Evolutionary conservation across 352 stramenopile species (phyloP).

Genomic region (Phytophthora foliorum): DNA sequence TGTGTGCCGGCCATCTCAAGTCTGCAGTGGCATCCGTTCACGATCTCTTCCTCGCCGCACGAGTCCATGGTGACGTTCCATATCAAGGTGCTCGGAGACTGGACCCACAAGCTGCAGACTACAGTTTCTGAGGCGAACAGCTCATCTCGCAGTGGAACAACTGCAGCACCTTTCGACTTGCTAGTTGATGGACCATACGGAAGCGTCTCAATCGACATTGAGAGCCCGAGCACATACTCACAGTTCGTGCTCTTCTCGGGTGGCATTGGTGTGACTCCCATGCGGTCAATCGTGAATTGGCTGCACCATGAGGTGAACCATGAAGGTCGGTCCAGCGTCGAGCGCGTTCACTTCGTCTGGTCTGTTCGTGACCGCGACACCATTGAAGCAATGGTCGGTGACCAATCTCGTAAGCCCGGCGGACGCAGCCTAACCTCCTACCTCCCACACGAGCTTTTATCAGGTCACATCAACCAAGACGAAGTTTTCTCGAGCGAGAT

Average conservation of each 20-base stretch:
- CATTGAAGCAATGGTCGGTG: constrained; percentile 19
- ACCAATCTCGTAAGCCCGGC: background rate
- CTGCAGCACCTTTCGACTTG: constrained; percentile 26
- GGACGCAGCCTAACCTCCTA: no score
- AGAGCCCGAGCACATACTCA: constrained; percentile 43
- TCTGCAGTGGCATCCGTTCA: constrained; percentile 91
- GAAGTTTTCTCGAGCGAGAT: constrained; percentile 48
- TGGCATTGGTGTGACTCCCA: constrained; percentile 56
- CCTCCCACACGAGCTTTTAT: no score
- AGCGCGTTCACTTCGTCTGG: constrained; percentile 62
- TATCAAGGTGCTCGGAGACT: constrained; percentile 68
- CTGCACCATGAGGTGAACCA: constrained; percentile 33
- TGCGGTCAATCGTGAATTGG: constrained; percentile 42
- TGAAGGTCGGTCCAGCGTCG: constrained; percentile 27
- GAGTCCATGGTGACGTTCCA: constrained; percentile 75
- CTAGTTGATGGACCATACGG: constrained; percentile 50
- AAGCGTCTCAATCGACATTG: constrained; percentile 44
- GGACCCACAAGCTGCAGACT: constrained; percentile 56
- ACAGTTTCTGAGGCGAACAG: background rate
- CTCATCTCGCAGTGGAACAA: no score
- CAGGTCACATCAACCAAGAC: background rate
- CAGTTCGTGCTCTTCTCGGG: constrained; percentile 52
- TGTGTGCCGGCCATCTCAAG: constrained; percentile 68
- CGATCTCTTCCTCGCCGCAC: constrained; percentile 74
- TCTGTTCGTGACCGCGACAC: constrained; percentile 43